Percentiles rank a stretch among this genome's conserved stretches.
phyloP scores from a whole-genome alignment of 2,329 filamentous ascomycete species.

The Fusarium pseudoanthophilum region DNA sequence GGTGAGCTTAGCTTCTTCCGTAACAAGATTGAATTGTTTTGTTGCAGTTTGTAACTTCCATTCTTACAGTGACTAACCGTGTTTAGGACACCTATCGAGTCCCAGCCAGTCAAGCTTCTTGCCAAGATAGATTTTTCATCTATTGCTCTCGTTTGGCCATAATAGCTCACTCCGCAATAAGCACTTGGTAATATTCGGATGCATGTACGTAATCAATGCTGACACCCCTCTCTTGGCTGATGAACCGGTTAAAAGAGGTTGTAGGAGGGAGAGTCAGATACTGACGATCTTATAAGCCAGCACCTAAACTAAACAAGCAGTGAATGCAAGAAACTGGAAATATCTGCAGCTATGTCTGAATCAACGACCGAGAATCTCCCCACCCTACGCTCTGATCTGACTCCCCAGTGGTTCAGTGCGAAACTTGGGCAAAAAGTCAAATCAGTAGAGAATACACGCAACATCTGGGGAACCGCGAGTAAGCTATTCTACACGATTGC shows the following conservation, averaged over 20 bases:
- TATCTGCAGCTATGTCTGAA: slow-evolving; percentile 1
- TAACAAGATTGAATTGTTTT: not conserved
- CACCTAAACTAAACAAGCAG: not conserved
- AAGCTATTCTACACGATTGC: slow-evolving; percentile 45
- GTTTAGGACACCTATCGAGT: not conserved
- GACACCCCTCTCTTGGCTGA: not conserved
- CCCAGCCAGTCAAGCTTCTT: not conserved
- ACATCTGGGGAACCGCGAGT: slow-evolving; percentile 45
- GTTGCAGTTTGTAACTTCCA: not conserved
- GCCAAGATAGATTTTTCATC: not conserved
- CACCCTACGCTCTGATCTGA: slow-evolving; percentile 34
- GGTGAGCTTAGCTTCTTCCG: not conserved
- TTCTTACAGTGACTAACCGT: not conserved
- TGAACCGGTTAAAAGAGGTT: not conserved
- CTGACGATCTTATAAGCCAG: not conserved
- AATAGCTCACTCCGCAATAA: not conserved
- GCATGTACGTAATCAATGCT: slow-evolving; percentile 1
- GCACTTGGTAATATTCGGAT: slow-evolving; percentile 14
- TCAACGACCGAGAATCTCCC: slow-evolving; percentile 30
- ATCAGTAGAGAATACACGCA: slow-evolving; percentile 39
- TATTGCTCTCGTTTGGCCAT: not conserved
- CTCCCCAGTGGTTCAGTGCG: slow-evolving; percentile 38
- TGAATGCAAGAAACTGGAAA: not conserved
- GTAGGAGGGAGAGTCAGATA: not conserved
- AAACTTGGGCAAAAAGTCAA: slow-evolving; percentile 37